A percentile compares a stretch with the other conserved stretches of the same genome.
Conservation (phyloP, 2,329 filamentous ascomycete genomes). For the Volutella citrinella region DNA sequence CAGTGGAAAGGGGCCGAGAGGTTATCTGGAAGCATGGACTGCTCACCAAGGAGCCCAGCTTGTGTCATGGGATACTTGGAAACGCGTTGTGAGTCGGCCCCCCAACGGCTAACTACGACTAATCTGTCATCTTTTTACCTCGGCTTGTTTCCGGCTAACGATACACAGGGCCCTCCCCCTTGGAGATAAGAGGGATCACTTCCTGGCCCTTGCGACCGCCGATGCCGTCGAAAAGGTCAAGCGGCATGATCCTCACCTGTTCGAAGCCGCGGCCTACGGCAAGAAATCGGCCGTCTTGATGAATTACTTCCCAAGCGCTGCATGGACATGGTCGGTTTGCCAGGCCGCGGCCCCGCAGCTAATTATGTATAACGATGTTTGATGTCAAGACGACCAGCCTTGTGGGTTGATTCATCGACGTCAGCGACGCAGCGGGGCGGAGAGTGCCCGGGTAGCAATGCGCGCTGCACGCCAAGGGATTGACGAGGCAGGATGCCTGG, state of each 20-base stretch:
- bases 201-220: conserved; percentile 55
- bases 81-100: conserved; percentile 62
- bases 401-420: too few relatives aligned
- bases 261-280: conserved; percentile 37
- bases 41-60: conserved; percentile 60
- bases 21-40: conserved; percentile 56
- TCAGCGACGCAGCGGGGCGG: too few relatives aligned
- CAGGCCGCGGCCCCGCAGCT: conserved; percentile 31
- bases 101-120: too few relatives aligned
- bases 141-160: too few relatives aligned
- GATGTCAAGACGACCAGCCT: too few relatives aligned
- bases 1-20: conserved; percentile 48
- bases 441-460: too few relatives aligned
- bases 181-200: conserved; percentile 45
- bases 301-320: conserved; percentile 35
- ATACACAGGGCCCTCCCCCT: conserved; percentile 27
- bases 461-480: too few relatives aligned
- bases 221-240: conserved; percentile 48
- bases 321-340: conserved; percentile 36
- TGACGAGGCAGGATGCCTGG: too few relatives aligned
- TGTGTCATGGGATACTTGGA: conserved; percentile 64
- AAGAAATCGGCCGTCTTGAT: conserved; percentile 29
- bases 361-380: conserved; percentile 36
- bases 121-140: conserved; percentile 9
- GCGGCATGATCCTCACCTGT: conserved; percentile 28